Conservation (phyloP, 305 asterid species). For the Caryopteris hybrid region DNA sequence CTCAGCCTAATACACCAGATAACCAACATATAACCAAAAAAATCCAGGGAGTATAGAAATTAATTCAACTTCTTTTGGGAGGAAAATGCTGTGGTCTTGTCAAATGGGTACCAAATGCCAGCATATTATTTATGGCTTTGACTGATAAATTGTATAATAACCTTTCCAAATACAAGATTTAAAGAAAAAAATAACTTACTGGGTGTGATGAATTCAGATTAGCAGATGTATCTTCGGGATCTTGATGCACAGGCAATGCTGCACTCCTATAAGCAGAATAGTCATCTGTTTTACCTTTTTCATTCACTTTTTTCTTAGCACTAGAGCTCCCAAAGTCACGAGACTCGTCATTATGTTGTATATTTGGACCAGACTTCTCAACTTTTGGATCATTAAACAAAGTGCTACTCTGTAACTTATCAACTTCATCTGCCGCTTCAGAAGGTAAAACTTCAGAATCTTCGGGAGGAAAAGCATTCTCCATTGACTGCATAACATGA, state of each 20-base stretch:
- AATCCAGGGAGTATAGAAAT: neutral
- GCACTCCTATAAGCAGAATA: conserved; percentile 1
- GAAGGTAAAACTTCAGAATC: conserved; percentile 38
- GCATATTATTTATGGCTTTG: neutral
- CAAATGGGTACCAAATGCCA: neutral
- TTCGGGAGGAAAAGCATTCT: conserved; percentile 34
- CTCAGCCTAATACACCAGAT: conserved; percentile 39
- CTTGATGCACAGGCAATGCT: neutral
- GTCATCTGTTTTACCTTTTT: conserved; percentile 19
- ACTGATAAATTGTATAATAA: neutral
- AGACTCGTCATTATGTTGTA: conserved; percentile 14
- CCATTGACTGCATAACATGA: conserved; percentile 46
- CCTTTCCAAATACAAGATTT: conserved; percentile 1
- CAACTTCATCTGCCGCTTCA: conserved; percentile 33
- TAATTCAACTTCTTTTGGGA: neutral
- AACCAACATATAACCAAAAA: conserved; percentile 6
- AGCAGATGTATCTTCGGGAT: conserved; percentile 16
- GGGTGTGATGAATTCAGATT: conserved; percentile 14
- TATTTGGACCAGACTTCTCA: conserved; percentile 14
- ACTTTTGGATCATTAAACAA: conserved; percentile 19
- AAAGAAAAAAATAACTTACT: conserved; percentile 27
- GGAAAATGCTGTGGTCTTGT: neutral
- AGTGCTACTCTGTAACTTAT: conserved; percentile 16
- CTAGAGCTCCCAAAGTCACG: conserved; percentile 12
- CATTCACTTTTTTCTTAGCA: conserved; percentile 20